phyloP scores from a whole-genome alignment of 139 green algal genomes.

The Picochlorum sp. region DNA sequence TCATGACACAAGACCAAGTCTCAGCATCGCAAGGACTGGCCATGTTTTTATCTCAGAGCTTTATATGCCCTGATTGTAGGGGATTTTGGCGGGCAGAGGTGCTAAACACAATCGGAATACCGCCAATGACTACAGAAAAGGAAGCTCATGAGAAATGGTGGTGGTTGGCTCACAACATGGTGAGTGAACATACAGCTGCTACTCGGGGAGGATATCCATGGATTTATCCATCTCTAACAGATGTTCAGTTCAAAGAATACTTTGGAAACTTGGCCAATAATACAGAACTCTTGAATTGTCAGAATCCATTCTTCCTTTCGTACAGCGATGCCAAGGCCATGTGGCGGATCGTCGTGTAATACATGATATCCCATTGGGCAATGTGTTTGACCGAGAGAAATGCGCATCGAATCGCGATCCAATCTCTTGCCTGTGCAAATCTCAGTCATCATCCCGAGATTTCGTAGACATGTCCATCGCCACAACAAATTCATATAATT shows the following conservation, averaged over 20 bases:
- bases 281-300: slow-evolving; percentile 4
- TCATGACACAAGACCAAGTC: neutral
- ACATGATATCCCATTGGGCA: no score
- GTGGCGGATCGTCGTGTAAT: neutral
- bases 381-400: no score
- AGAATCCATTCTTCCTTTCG: slow-evolving; percentile 2
- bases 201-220: slow-evolving; percentile 2
- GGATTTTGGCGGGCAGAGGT: neutral
- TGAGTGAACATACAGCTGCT: neutral
- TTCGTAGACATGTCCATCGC: no score
- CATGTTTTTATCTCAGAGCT: neutral
- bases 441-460: no score
- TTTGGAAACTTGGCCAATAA: neutral
- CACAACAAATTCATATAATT: no score
- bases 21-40: neutral
- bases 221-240: neutral
- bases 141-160: slow-evolving; percentile 5
- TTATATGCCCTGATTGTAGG: slow-evolving; percentile 1
- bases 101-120: neutral
- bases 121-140: neutral
- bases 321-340: neutral
- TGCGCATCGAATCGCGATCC: no score
- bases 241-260: neutral
- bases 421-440: no score
- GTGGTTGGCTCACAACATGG: slow-evolving; percentile 7